Conservation (phyloP, 352 stramenopile species). For the Phytophthora citricola region DNA sequence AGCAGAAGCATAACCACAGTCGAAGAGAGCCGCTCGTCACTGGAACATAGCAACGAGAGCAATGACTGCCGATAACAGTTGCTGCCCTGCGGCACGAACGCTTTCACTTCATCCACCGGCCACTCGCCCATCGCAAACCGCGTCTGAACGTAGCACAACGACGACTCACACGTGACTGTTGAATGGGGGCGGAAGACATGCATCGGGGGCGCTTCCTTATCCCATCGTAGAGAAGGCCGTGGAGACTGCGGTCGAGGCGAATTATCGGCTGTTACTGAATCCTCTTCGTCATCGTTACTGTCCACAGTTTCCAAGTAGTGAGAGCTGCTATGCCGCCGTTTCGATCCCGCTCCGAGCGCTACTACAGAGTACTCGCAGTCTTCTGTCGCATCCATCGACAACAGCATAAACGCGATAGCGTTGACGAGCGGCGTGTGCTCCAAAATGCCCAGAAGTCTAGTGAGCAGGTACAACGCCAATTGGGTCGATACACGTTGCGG, state of each 20-base stretch:
- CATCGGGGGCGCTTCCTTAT: constrained; percentile 41
- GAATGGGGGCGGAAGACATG: constrained; percentile 71
- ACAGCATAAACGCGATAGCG: constrained; percentile 76
- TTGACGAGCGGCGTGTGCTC: constrained; percentile 87
- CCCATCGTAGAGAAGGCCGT: constrained; percentile 34
- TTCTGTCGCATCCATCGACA: constrained; percentile 68
- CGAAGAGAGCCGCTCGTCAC: constrained; percentile 69
- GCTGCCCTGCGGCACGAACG: constrained; percentile 43
- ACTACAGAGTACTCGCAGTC: constrained; percentile 67
- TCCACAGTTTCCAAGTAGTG: constrained; percentile 15
- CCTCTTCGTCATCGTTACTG: constrained; percentile 23
- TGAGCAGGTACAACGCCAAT: constrained; percentile 81
- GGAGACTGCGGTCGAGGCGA: constrained; percentile 16
- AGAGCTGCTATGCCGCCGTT: constrained; percentile 23
- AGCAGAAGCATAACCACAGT: constrained; percentile 67
- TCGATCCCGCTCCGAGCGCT: constrained; percentile 59
- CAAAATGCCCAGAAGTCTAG: constrained; percentile 72
- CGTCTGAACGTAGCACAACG: constrained; percentile 81
- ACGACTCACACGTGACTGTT: constrained; percentile 54
- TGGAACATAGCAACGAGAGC: constrained; percentile 65
- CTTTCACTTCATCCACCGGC: constrained; percentile 74
- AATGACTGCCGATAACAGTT: constrained; percentile 77
- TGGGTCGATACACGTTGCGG: constrained; percentile 79
- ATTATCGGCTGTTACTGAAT: constrained; percentile 13
- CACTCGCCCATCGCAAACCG: constrained; percentile 82